Evolutionary conservation across 768 basidiomycete species (phyloP), one percentile per base, ranked within the genome.

Genomic region (Pleurotus tuber-regium): DNA sequence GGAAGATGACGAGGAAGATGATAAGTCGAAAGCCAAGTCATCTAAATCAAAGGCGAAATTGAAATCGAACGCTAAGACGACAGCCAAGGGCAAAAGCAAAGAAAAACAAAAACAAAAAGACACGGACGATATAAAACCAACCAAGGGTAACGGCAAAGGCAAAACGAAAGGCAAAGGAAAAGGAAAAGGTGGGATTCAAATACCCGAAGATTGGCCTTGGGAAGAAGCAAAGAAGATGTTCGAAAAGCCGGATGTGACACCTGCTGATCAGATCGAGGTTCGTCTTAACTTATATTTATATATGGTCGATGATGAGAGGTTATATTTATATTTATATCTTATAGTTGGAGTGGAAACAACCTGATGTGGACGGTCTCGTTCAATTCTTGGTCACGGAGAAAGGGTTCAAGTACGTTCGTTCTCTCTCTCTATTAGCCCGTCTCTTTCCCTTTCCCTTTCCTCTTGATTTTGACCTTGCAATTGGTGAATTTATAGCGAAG

Each of bases 141-240:
- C 12, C 21, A 18, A 64, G 61, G 18, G 69, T n/a, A 60, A 59
- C 63, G 64, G 66, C 66, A 58, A 68, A 59, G 59, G 64, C 16
- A 30, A 3, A 1, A 57, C 61, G 36, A 74, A 73, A 55, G 71
- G 67, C 3, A 79, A 81, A 54, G 79, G 82, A 43, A 86, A 86
- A 66, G 84, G 83, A 57, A 86, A 83, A 59, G 90, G 86, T 42
- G 92, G 89, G 5, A 72, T 94, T 43, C 73, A 78, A 16, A 77
- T 98, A 30, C 96, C 97, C 0, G 94, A 94, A 39, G 86, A 96
- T 53, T 99, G 96, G 96, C 92, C 92, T 42, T 98, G 92, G 91
- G 84, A 95, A 66, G 87, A 93, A 56, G 97, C 97, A 30, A 94
- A 94, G 70, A 79, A 85, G 64, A 63, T 99, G 21, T 99, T 99